phyloP scores from a whole-genome alignment of 2,329 filamentous ascomycete species.

The Fusarium praegraminearum region DNA sequence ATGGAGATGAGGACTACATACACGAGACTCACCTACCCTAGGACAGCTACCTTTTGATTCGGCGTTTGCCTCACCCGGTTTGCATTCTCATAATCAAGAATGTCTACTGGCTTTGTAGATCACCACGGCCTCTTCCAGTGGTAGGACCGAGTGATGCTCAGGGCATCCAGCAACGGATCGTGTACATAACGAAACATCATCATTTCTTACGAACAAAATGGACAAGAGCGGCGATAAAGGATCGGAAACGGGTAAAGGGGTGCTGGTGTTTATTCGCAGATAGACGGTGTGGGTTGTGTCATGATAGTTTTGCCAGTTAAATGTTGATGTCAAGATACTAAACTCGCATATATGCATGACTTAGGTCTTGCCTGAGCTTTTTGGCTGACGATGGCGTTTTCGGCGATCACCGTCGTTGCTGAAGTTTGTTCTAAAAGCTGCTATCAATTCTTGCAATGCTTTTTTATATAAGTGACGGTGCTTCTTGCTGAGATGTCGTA shows the following conservation, averaged over 20 bases:
- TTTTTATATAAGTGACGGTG: background rate
- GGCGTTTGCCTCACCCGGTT: conserved; percentile 20
- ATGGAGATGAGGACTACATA: conserved; percentile 19
- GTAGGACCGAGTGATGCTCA: conserved; percentile 13
- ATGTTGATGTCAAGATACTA: conserved; percentile 38
- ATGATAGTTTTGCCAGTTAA: conserved; percentile 44
- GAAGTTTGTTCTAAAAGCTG: background rate
- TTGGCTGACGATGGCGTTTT: conserved; percentile 12
- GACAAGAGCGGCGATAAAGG: conserved; percentile 28
- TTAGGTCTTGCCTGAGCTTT: background rate
- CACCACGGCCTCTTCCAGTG: background rate
- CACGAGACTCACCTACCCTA: conserved; percentile 31
- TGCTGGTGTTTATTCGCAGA: conserved; percentile 29
- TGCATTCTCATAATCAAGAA: conserved; percentile 11
- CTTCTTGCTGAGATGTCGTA: conserved; percentile 3
- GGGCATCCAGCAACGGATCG: conserved; percentile 32
- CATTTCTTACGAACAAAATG: conserved; percentile 39
- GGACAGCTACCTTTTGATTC: conserved; percentile 33
- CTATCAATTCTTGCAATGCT: background rate
- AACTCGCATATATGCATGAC: conserved; percentile 19
- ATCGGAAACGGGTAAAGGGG: conserved; percentile 20
- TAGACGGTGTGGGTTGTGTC: conserved; percentile 44
- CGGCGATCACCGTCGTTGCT: background rate
- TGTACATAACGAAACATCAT: conserved; percentile 46
- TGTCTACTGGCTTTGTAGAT: conserved; percentile 9